phyloP scores from a whole-genome alignment of 2,329 filamentous ascomycete species.

The Colletotrichum brevisporum region DNA sequence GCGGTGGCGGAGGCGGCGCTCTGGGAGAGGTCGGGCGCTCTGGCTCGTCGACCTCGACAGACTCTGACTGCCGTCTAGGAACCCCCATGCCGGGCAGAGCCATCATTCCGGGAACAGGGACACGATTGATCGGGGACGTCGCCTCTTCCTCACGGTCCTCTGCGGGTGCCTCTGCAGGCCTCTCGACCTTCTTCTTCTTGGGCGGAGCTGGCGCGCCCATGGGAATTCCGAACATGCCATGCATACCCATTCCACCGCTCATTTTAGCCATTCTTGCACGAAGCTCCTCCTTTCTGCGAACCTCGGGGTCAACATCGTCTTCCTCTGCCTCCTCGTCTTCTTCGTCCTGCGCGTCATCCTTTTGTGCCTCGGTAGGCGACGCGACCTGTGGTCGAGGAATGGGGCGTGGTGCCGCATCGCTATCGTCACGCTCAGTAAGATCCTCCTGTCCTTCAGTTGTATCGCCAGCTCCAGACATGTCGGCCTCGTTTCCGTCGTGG shows the following conservation, averaged over 20 bases:
- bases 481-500: slow-evolving; percentile 75
- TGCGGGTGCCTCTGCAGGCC: slow-evolving; percentile 50
- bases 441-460: slow-evolving; percentile 74
- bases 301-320: slow-evolving; percentile 89
- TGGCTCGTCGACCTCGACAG: slow-evolving; percentile 64
- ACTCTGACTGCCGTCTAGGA: slow-evolving; percentile 62
- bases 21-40: slow-evolving; percentile 56
- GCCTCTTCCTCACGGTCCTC: slow-evolving; percentile 61
- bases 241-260: slow-evolving; percentile 97
- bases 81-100: slow-evolving; percentile 81
- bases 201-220: slow-evolving; percentile 64
- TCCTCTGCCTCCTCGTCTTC: slow-evolving; percentile 77
- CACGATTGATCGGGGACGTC: slow-evolving; percentile 56
- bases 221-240: slow-evolving; percentile 89
- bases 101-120: slow-evolving; percentile 72
- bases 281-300: slow-evolving; percentile 87
- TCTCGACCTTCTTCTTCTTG: slow-evolving; percentile 70
- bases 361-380: slow-evolving; percentile 49
- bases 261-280: slow-evolving; percentile 98
- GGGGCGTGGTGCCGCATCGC: slow-evolving; percentile 69
- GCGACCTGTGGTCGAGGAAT: slow-evolving; percentile 55
- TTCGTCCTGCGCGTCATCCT: slow-evolving; percentile 59
- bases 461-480: slow-evolving; percentile 75
- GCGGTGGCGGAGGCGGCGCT: slow-evolving; percentile 54
- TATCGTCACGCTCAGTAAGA: slow-evolving; percentile 80